Evolutionary conservation across 2,329 filamentous ascomycete species (phyloP).

Genomic region (Mariannaea elegans): DNA sequence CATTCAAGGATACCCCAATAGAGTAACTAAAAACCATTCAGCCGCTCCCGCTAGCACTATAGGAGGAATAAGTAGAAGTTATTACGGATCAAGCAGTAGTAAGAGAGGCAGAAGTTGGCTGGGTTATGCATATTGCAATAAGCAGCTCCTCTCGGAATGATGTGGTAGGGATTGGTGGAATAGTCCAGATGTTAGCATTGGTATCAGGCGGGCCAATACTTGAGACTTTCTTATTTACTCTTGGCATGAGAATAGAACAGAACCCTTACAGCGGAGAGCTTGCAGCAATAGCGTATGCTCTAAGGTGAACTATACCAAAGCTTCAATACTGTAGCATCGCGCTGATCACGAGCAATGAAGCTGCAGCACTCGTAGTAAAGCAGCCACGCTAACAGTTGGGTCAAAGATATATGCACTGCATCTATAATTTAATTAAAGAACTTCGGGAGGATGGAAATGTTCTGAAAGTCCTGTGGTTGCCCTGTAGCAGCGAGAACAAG

Average conservation of each 20-base stretch:
- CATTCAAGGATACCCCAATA: slow-evolving; percentile 4
- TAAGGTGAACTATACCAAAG: slow-evolving; percentile 15
- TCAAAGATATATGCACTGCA: slow-evolving; percentile 27
- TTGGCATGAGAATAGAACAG: slow-evolving; percentile 26
- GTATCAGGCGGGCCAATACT: slow-evolving; percentile 2
- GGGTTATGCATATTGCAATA: slow-evolving; percentile 21
- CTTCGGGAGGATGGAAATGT: slow-evolving; percentile 10
- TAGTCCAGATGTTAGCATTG: slow-evolving; percentile 5
- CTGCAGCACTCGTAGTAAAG: slow-evolving; percentile 19
- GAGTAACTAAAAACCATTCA: slow-evolving; percentile 21
- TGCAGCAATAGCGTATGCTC: slow-evolving; percentile 25
- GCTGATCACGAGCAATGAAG: slow-evolving; percentile 28
- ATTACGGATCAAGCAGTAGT: neutral
- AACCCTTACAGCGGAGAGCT: slow-evolving; percentile 30
- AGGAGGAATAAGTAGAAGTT: slow-evolving; percentile 6
- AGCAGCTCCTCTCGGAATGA: slow-evolving; percentile 29
- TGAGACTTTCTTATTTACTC: slow-evolving; percentile 28
- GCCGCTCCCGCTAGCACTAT: slow-evolving; percentile 19
- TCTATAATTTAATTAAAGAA: slow-evolving; percentile 4
- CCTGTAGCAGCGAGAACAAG: neutral
- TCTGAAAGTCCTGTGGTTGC: slow-evolving; percentile 18
- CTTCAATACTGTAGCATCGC: slow-evolving; percentile 13
- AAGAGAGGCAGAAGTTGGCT: too few species aligned
- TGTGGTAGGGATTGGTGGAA: slow-evolving; percentile 25
- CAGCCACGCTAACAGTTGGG: slow-evolving; percentile 29